Percentiles rank a stretch among this genome's conserved stretches.
Conservation (phyloP, 345 rosid genomes). For the Eucalyptus camaldulensis region DNA sequence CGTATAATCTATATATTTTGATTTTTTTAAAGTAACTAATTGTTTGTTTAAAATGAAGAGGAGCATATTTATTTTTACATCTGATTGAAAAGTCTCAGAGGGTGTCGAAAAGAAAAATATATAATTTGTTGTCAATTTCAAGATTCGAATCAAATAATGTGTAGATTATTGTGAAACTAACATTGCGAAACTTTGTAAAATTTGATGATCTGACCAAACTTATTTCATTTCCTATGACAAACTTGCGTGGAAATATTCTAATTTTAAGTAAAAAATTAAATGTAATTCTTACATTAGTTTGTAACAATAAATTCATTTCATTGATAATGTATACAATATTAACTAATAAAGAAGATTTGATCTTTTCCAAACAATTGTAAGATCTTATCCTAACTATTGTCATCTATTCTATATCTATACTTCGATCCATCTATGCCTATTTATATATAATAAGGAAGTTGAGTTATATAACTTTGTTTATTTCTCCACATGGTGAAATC, state of each 20-base stretch:
- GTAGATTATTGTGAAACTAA: not conserved
- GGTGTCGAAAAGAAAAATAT: not conserved
- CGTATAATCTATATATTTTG: not conserved
- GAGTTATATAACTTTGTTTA: not conserved
- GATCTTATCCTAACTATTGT: not conserved
- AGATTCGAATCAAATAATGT: not conserved
- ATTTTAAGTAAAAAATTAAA: not conserved
- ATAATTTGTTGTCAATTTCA: not conserved
- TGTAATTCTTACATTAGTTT: not conserved
- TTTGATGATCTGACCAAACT: not conserved
- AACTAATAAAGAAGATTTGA: not conserved
- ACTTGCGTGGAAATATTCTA: not conserved
- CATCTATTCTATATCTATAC: not conserved
- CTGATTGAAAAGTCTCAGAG: not conserved
- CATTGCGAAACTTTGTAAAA: not conserved
- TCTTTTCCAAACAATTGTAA: not conserved
- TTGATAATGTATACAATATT: not conserved
- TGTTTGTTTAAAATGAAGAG: not conserved
- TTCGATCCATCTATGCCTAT: not conserved
- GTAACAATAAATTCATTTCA: not conserved
- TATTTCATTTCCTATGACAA: not conserved
- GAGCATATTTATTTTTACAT: not conserved
- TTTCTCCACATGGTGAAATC: not conserved
- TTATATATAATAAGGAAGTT: not conserved
- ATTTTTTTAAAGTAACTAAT: not conserved